Conservation (phyloP, 2,329 filamentous ascomycete species). For the Aspergillus neoniger region DNA sequence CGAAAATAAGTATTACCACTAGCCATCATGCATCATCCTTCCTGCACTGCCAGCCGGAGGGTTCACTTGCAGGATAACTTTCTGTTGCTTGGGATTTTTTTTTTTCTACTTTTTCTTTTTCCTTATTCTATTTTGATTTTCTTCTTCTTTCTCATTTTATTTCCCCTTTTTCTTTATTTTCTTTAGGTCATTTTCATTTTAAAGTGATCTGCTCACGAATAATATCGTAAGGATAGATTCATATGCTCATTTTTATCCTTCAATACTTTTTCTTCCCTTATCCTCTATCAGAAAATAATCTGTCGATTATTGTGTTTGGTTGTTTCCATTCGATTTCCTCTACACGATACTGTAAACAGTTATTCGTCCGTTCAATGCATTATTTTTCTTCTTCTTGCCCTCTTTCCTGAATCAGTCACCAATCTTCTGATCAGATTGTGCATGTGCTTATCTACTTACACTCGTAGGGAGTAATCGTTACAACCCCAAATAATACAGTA, state of each 20-base stretch:
- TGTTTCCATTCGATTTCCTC: not conserved
- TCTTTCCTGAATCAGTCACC: no score
- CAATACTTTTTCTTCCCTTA: slow-evolving; percentile 10
- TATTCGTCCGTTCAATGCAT: not conserved
- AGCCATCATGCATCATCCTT: slow-evolving; percentile 13
- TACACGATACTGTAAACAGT: no score
- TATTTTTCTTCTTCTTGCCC: no score
- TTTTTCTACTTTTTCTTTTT: not conserved
- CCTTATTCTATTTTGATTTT: slow-evolving; percentile 1
- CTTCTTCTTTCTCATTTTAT: slow-evolving; percentile 14
- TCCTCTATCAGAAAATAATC: not conserved
- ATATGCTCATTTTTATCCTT: slow-evolving; percentile 4
- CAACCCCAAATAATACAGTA: not conserved
- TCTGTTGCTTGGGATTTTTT: not conserved
- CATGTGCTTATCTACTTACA: not conserved
- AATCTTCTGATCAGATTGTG: not conserved
- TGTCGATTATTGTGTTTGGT: not conserved
- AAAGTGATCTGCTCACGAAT: no score
- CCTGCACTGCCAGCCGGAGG: slow-evolving; percentile 8
- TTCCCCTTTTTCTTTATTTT: slow-evolving; percentile 7
- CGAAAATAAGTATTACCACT: slow-evolving; percentile 10
- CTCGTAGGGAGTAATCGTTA: not conserved
- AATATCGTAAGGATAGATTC: no score
- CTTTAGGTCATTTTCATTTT: not conserved
- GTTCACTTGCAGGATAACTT: not conserved